Base-by-base conservation (phyloP, 2,329 filamentous ascomycete species). In the Fusarium bactridioides region DNA sequence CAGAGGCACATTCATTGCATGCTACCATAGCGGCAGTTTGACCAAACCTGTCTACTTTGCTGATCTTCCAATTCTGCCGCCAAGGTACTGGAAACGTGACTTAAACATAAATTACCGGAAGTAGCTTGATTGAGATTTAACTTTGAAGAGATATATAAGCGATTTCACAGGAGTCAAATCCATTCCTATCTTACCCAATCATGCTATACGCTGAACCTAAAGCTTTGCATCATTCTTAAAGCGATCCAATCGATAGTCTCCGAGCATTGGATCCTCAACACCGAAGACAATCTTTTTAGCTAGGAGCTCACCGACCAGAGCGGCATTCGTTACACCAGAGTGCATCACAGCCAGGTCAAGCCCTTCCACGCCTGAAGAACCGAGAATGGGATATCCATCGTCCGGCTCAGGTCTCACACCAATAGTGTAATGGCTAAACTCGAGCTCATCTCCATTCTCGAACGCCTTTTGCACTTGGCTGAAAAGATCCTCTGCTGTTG, bases 121-220 rank as follows among this genome's bases (percentile, higher is more conserved):
- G 33, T 3, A 16, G 7, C 3, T 9, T 35, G 33, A 35, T 35
- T 16, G 15, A 2, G 3, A 15, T 35, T 16, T 3, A 31, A 31
- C 5, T 13, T 31, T 12, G 3, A 9, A 7, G 19, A 21, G 11
- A 21, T 38, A 4, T 8, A 21, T 12, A 2, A 38, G 37, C 37
- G 7, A 13, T 21, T 40, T 21, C 0, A 40, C 3, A 8, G 12
- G 3, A 6, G 31, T 21, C 1, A 21, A 3, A 13, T 21, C 12
- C 12, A 21, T 40, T 33, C 13, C 31, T 15, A 40, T 13, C 7
- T 45, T 8, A 19, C 9, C 0, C 7, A 45, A 27, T 4, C 3
- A 4, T 19, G 2, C 21, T 10, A 10, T 27, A 19, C 6, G 11
- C 7, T 2, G 5, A 45, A 13, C 18, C 10, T 27, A 27, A 4